Evolutionary conservation across 2,329 filamentous ascomycete species (phyloP), one percentile per base, ranked within the genome.

Genomic region (Penicillium sp.): DNA sequence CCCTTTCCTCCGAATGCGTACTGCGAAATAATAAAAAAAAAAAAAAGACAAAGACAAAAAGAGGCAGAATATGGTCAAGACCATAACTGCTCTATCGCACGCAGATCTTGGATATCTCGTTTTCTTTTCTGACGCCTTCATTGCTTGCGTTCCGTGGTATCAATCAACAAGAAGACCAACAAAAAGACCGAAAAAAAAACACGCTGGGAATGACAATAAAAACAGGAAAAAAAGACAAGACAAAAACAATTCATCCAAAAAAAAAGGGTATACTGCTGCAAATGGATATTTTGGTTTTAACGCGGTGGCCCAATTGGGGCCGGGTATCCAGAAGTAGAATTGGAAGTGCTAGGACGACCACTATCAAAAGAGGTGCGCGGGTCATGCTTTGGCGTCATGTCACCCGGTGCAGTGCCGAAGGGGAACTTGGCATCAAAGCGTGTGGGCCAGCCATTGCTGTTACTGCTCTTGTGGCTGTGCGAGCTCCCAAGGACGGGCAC

Each of bases 251-350:
- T 61, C 59, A 57, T 62, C 53, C 53, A 61, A 59, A 63, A 66
- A 64, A 64, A 65, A 55, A 69, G 69, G 69, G 69, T 72, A 72
- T 71, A 71, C 68, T 70, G 69, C 68, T 68, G 65, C 62, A 67
- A 70, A 68, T 65, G 66, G 64, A 65, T 68, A 65, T 67, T 64
- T 62, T 64, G 64, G 68, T 74, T 82, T 83, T 85, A 91, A 86
- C 87, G 87, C 78, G 85, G 88, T 81, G 87, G 85, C 78, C 87
- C 87, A 79, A 89, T 85, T 61, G 86, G 87, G 77, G 83, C 88
- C 79, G 88, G 87, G 87, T 93, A 93, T 88, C 88, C 88, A 82
- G 88, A 91, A 86, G 85, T 87, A 79, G 88, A 95, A 84, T 95
- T 87, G 76, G 88, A 93, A 76, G 88, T 95, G 66, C 87, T 91